Evolutionary conservation across 2,329 filamentous ascomycete genomes (phyloP), one percentile per base, ranked within the genome.

Genomic region (Colletotrichum sp.): DNA sequence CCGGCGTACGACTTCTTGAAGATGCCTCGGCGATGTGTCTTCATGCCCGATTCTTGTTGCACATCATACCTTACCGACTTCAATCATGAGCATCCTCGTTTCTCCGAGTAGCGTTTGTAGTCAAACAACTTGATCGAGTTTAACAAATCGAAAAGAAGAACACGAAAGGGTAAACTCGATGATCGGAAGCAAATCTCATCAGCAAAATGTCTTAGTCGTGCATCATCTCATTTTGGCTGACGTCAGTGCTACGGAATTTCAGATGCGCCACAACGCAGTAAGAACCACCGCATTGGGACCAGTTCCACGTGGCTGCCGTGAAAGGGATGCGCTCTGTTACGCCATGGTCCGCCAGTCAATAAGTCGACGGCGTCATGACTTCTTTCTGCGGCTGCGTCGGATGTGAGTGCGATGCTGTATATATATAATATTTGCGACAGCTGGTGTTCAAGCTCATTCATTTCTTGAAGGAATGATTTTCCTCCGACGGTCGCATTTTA

Each of bases 291-390:
- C 24, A 32, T 16, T 15, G 28, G 18, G 49, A 39, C 26, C 28
- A 52, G 44, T 13, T 7, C 4, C 71, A 73, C 66, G 30, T 73
- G 71, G 36, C 36, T 62, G 2, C n/a, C 8, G 16, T 9, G 12
- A 16, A 34, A n/a, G 39, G n/a, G n/a, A 39, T 16, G 18, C 16
- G 26, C 13, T 21, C n/a, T 32, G 18, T 16, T 30, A 16, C 65
- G 36, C 18, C n/a, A 57, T 30, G 28, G 10, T 5, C 26, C 3
- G 8, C 8, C 44, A 52, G 21, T 67, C 64, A n/a, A 26, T n/a
- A 55, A 73, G 66, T 73, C 39, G 9, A 63, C 15, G 26, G 57
- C 71, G 71, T 73, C 71, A 73, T 73, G n/a, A 69, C 36, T 57
- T 0, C 9, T 3, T 13, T 15, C 8, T 16, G 28, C 10, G 36